A percentile compares a stretch with the other conserved stretches of the same genome.
Conservation (phyloP, 192 early-diverging fungal species). For the Umbelopsis sp. region DNA sequence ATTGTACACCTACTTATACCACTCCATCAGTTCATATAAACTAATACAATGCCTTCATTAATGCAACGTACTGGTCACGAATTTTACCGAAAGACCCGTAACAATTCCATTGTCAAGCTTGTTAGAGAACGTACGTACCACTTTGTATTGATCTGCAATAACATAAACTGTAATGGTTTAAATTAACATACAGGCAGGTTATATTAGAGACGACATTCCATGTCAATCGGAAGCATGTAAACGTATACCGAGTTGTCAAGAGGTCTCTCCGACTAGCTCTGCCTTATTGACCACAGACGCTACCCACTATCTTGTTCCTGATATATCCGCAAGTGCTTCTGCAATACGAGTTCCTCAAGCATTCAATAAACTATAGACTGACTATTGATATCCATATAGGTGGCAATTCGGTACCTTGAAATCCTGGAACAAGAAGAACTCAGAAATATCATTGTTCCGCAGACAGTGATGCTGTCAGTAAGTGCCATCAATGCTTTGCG, state of each 20-base stretch:
- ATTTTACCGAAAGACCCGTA: constrained; percentile 52
- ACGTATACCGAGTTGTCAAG: constrained; percentile 30
- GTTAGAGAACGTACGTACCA: constrained; percentile 51
- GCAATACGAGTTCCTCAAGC: background rate
- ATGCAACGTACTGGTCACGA: constrained; percentile 14
- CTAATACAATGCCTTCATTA: background rate
- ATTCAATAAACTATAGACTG: background rate
- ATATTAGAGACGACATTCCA: constrained; percentile 60
- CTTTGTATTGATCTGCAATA: background rate
- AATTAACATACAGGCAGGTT: constrained; percentile 35
- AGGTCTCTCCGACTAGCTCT: constrained; percentile 29
- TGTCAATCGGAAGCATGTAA: constrained; percentile 52
- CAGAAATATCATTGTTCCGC: constrained; percentile 66
- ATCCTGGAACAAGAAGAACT: constrained; percentile 70
- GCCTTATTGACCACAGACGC: constrained; percentile 41
- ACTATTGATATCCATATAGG: constrained; percentile 23
- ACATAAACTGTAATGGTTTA: background rate
- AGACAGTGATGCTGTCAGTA: constrained; percentile 64
- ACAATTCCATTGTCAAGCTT: constrained; percentile 52
- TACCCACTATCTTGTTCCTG: constrained; percentile 52
- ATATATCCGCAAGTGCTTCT: constrained; percentile 42
- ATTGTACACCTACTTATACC: background rate
- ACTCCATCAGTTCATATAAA: background rate
- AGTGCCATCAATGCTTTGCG: background rate
- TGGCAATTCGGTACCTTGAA: constrained; percentile 62